Evolutionary conservation across 2,329 filamentous ascomycete species (phyloP).

Genomic region (Pseudogymnoascus sp.): DNA sequence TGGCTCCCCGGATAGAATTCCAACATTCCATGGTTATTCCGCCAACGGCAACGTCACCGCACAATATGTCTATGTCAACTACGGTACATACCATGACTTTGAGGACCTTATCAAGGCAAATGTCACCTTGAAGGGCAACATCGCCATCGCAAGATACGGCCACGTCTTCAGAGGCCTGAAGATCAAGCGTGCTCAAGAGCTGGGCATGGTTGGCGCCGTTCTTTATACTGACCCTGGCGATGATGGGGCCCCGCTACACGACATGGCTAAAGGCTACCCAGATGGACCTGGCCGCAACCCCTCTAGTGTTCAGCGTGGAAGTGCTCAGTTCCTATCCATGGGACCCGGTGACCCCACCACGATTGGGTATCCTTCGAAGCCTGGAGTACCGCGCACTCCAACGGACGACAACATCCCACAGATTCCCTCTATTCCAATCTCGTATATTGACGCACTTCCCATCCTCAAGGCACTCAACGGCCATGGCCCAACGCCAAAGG

Average conservation of each 20-base stretch:
- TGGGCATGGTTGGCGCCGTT: slow-evolving; percentile 79
- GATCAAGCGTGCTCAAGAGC: slow-evolving; percentile 82
- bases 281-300: slow-evolving; percentile 80
- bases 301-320: slow-evolving; percentile 83
- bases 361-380: slow-evolving; percentile 87
- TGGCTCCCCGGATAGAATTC: slow-evolving; percentile 62
- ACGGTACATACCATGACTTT: slow-evolving; percentile 79
- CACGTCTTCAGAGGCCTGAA: slow-evolving; percentile 83
- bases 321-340: slow-evolving; percentile 69
- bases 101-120: slow-evolving; percentile 72
- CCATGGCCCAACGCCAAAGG: slow-evolving; percentile 67
- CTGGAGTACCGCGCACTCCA: slow-evolving; percentile 69
- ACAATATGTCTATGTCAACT: slow-evolving; percentile 82
- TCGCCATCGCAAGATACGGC: slow-evolving; percentile 81
- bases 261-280: slow-evolving; percentile 61
- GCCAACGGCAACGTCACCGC: slow-evolving; percentile 87
- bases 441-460: slow-evolving; percentile 77
- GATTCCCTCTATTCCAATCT: slow-evolving; percentile 88
- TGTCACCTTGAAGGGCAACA: slow-evolving; percentile 71
- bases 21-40: slow-evolving; percentile 92
- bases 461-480: slow-evolving; percentile 87
- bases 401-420: slow-evolving; percentile 64
- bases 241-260: slow-evolving; percentile 55
- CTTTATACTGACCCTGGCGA: slow-evolving; percentile 87
- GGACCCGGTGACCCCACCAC: slow-evolving; percentile 75